A percentile compares a stretch with the other conserved stretches of the same genome.
Conservation (phyloP, 352 stramenopile species). For the Globisporangium uncinulatum region DNA sequence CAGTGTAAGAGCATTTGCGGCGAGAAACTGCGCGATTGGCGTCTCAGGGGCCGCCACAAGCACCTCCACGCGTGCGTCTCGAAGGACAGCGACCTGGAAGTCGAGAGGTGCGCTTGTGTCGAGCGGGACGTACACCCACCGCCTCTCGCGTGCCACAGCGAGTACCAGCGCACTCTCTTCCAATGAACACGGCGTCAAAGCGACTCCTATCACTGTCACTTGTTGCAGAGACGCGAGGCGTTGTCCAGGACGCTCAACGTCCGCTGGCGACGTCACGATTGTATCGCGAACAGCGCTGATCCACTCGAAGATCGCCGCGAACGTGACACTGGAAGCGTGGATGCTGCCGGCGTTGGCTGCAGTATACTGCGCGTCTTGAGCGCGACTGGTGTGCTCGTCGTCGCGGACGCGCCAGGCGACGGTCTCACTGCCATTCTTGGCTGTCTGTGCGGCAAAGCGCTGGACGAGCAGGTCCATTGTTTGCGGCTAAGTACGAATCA, state of each 20-base stretch:
- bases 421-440: background rate
- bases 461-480: conserved; percentile 3
- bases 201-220: conserved; percentile 29
- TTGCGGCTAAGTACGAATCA: no score
- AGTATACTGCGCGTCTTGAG: no score
- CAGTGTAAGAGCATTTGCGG: background rate
- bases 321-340: background rate
- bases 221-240: background rate
- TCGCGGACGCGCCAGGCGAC: conserved; percentile 4
- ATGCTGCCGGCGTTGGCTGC: background rate
- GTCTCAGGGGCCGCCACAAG: conserved; percentile 26
- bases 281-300: conserved; percentile 3
- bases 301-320: conserved; percentile 7
- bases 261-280: no score
- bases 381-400: background rate
- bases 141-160: conserved; percentile 19
- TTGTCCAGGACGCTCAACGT: no score
- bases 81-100: conserved; percentile 24
- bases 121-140: conserved; percentile 42
- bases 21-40: conserved; percentile 18
- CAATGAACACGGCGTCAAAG: conserved; percentile 32
- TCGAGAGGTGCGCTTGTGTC: conserved; percentile 25
- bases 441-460: background rate
- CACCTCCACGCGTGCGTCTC: conserved; percentile 12
- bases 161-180: conserved; percentile 44